Evolutionary conservation across 202 grass and related monocot genomes (phyloP).

Genomic region (Hordeum pubiflorum): DNA sequence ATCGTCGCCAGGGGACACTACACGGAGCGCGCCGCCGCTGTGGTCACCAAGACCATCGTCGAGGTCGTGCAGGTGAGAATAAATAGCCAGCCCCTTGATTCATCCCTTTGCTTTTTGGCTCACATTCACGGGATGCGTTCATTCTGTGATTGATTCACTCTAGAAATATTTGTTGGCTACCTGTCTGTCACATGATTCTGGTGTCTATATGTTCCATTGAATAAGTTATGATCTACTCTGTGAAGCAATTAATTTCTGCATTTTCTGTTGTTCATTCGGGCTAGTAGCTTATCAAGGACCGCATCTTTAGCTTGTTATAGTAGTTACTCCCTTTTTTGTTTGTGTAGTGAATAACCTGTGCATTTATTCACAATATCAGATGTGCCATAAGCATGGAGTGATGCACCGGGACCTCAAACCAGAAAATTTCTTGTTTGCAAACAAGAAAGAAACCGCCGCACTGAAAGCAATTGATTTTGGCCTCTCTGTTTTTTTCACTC

Average conservation of each 20-base stretch:
- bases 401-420: slow-evolving; percentile 88
- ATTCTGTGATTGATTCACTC: not conserved
- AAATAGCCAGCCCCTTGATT: not conserved
- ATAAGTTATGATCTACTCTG: not conserved
- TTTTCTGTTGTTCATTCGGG: not conserved
- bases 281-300: not conserved
- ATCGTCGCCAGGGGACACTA: slow-evolving; percentile 88
- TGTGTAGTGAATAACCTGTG: not conserved
- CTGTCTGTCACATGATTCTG: not conserved
- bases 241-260: not conserved
- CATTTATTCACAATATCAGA: slow-evolving; percentile 30
- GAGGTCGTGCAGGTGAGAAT: slow-evolving; percentile 69
- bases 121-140: not conserved
- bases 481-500: slow-evolving; percentile 77
- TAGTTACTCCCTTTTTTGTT: not conserved
- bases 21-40: slow-evolving; percentile 68
- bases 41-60: slow-evolving; percentile 69
- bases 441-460: slow-evolving; percentile 75
- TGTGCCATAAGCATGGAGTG: slow-evolving; percentile 83
- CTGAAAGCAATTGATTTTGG: slow-evolving; percentile 89
- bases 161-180: not conserved
- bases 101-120: not conserved
- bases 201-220: not conserved
- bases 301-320: not conserved
- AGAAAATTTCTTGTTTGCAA: slow-evolving; percentile 86